A percentile compares a stretch with the other conserved stretches of the same genome.
phyloP scores from a whole-genome alignment of 768 basidiomycete genomes.

The Nevesoporus exiguus region DNA sequence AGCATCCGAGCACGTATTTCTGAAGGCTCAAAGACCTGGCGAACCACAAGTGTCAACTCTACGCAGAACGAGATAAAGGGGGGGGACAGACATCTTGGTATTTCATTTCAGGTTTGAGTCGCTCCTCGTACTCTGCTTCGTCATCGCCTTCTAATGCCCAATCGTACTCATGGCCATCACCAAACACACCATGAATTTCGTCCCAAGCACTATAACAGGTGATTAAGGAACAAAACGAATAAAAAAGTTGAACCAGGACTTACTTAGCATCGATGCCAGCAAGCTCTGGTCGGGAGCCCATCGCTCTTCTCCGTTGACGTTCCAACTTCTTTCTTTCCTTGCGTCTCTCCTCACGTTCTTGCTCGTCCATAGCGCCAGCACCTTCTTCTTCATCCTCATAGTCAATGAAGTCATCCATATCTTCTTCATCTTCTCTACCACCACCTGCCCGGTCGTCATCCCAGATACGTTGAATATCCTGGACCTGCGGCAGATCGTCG shows the following conservation, averaged over 20 bases:
- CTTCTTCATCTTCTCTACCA: constrained; percentile 52
- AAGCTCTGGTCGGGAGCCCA: constrained; percentile 63
- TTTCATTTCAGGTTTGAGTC: constrained; percentile 68
- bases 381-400: constrained; percentile 80
- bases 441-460: constrained; percentile 64
- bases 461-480: constrained; percentile 67
- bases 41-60: constrained; percentile 5
- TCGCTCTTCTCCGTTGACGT: constrained; percentile 61
- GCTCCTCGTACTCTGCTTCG: constrained; percentile 41
- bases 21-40: constrained; percentile 94
- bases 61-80: constrained; percentile 1
- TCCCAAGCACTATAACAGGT: constrained; percentile 74
- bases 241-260: constrained; percentile 30
- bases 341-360: constrained; percentile 71
- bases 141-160: constrained; percentile 90
- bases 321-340: constrained; percentile 62
- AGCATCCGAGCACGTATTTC: constrained; percentile 88
- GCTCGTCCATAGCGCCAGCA: constrained; percentile 73
- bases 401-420: constrained; percentile 73
- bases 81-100: constrained; percentile 68
- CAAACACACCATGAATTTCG: constrained; percentile 94
- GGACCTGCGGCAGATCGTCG: constrained; percentile 50
- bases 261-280: constrained; percentile 83
- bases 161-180: constrained; percentile 94
- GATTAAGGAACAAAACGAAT: constrained; percentile 9